Conservation (phyloP, 306 rosid species). For the apple (Malus domestica) region DNA sequence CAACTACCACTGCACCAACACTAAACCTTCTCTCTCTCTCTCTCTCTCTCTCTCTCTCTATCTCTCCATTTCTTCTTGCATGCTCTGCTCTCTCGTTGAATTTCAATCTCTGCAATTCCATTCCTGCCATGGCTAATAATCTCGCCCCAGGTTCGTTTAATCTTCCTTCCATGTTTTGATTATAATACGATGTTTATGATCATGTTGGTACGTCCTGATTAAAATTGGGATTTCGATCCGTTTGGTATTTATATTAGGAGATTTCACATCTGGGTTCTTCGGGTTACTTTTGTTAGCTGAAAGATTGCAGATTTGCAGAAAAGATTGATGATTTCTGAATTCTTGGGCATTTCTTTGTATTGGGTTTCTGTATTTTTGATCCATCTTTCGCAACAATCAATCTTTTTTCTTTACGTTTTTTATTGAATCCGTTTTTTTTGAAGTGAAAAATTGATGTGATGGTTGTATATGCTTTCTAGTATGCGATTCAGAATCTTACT, state of each 20-base stretch:
- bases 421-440: background rate
- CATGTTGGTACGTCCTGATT: background rate
- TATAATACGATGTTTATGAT: background rate
- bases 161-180: background rate
- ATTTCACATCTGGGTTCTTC: slow-evolving; percentile 10
- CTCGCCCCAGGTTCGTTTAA: slow-evolving; percentile 42
- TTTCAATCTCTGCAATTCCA: background rate
- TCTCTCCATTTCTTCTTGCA: slow-evolving; percentile 10
- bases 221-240: background rate
- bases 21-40: slow-evolving; percentile 2
- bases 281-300: slow-evolving; percentile 19
- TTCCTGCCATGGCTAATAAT: slow-evolving; percentile 39
- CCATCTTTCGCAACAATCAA: background rate
- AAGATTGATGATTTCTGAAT: background rate
- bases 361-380: slow-evolving; percentile 7
- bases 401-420: background rate
- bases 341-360: slow-evolving; percentile 2
- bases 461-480: background rate
- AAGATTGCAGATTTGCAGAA: slow-evolving; percentile 29
- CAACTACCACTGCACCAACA: slow-evolving; percentile 3
- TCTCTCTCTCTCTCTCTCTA: slow-evolving; percentile 8
- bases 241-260: background rate
- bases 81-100: slow-evolving; percentile 29
- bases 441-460: slow-evolving; percentile 7
- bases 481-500: slow-evolving; percentile 5